A percentile compares a stretch with the other conserved stretches of the same genome.
Conservation (phyloP, 176 grass and related monocot genomes). For the Oryza australiensis region DNA sequence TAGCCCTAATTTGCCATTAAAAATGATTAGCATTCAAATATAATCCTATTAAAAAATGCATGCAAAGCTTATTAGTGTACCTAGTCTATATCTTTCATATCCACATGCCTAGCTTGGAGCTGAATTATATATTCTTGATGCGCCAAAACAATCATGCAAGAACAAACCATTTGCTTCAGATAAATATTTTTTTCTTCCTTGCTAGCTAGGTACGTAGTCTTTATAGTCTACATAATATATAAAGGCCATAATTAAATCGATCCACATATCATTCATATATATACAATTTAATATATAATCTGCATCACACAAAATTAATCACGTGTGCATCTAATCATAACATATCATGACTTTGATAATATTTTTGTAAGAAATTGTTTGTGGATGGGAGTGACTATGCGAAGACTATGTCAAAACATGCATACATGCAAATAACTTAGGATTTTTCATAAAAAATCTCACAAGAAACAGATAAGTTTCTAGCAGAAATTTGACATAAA, state of each 20-base stretch:
- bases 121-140: slow-evolving; percentile 1
- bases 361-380: background rate
- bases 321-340: background rate
- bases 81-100: background rate
- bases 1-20: background rate
- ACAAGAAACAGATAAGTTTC: background rate
- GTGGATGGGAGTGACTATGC: background rate
- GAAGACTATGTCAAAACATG: too few relatives aligned
- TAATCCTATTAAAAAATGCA: background rate
- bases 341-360: background rate
- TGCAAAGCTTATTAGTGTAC: background rate
- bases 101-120: slow-evolving; percentile 10
- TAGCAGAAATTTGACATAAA: background rate
- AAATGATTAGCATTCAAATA: background rate
- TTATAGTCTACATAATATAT: background rate
- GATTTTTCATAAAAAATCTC: background rate
- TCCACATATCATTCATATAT: background rate
- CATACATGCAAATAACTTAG: background rate
- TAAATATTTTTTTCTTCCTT: background rate
- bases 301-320: background rate
- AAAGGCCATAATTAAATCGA: background rate
- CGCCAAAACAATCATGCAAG: background rate
- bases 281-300: background rate
- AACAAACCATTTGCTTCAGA: background rate
- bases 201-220: background rate